A percentile compares a stretch with the other conserved stretches of the same genome.
Evolutionary conservation across 805 yeast genomes (phyloP).

Genomic region (Saturnispora besseyi): DNA sequence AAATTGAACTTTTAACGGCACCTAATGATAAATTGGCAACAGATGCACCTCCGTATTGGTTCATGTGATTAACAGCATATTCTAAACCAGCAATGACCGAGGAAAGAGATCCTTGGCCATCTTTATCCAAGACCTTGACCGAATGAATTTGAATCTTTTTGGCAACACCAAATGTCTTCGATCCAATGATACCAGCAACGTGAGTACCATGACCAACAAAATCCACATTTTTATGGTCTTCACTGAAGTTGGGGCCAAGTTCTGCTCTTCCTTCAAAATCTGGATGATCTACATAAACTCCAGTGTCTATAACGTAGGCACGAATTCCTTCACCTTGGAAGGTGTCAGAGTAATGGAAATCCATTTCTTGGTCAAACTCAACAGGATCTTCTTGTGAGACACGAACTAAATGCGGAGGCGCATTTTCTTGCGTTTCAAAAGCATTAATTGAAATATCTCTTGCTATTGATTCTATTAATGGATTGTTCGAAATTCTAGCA

Average conservation of each 20-base stretch:
- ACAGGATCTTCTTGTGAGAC: constrained; percentile 40
- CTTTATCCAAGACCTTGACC: constrained; percentile 59
- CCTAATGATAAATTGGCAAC: constrained; percentile 81
- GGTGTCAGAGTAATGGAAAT: constrained; percentile 40
- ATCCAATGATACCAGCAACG: constrained; percentile 83
- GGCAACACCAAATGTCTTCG: constrained; percentile 74
- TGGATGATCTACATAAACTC: constrained; percentile 53
- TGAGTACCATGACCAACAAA: constrained; percentile 88
- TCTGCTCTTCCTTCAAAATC: constrained; percentile 56
- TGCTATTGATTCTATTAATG: constrained; percentile 57
- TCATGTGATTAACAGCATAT: constrained; percentile 54
- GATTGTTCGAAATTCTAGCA: constrained; percentile 43
- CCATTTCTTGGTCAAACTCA: constrained; percentile 20
- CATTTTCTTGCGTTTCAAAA: constrained; percentile 31
- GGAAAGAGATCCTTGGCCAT: constrained; percentile 65
- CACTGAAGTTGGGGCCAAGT: constrained; percentile 54
- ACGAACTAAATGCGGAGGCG: constrained; percentile 49
- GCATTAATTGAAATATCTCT: constrained; percentile 58
- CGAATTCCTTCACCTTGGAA: constrained; percentile 50
- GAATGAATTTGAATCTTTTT: constrained; percentile 58
- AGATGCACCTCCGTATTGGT: constrained; percentile 32
- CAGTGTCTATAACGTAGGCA: constrained; percentile 80
- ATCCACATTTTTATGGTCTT: constrained; percentile 52
- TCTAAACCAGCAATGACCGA: constrained; percentile 60
- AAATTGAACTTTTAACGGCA: constrained; percentile 52